Evolutionary conservation across 257 asterid species (phyloP), one percentile per base, ranked within the genome.

Genomic region (Nemophila menziesii): DNA sequence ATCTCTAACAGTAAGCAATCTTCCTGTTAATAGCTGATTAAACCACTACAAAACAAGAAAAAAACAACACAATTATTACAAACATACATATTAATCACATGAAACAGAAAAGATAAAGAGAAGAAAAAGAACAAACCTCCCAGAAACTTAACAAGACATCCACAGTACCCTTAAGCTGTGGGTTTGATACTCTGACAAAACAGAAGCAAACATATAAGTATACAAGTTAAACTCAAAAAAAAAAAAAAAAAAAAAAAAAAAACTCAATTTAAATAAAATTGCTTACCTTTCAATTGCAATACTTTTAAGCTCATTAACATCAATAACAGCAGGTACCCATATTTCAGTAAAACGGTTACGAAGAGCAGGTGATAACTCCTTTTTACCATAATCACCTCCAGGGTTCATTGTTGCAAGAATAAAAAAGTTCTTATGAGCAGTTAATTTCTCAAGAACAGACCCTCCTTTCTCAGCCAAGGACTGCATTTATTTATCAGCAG

Each of bases 381-480:
- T 89, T 63, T 89, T 89, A 27, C 98, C 98, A 65, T 74, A 81
- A 72, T 89, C 98, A 44, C 98, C 95, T 21, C 98, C 98, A 58
- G 98, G 98, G 73, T 89, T 89, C 98, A 89, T 89, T 29, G 98
- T 89, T 27, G 98, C 98, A 22, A 89, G 77, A 39, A 89, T 67
- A 54, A 72, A 78, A 62, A 89, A 89, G 21, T 84, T 59, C 4
- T 62, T 54, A 67, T 84, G 77, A 44, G 94, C 92, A 18, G 57
- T 62, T 57, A 89, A 47, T 23, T 18, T 70, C 78, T 89, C 93
- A 68, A 84, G 81, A 33, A 76, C 64, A 45, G 86, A 61, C 24
- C 98, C 98, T 65, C 98, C 98, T 76, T 80, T 89, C 83, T 89
- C 98, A 36, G 98, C 92, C 85, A 89, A 74, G 3, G 75, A 68